Evolutionary conservation across 148 eudicot species (phyloP), one percentile per base, ranked within the genome.

Genomic region (Salicornia ramosissima): DNA sequence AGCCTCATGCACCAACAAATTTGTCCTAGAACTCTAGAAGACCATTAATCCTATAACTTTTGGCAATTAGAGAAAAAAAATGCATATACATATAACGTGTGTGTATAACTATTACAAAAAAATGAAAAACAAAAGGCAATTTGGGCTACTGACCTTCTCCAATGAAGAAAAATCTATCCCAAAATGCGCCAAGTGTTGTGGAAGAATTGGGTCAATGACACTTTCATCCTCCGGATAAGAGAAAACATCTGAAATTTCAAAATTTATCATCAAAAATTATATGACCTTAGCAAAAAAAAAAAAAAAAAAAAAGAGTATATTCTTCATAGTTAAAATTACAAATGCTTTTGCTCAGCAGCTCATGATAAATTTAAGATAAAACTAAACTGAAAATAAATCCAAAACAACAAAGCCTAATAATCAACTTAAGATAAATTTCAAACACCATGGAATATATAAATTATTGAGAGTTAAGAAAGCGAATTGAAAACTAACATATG

Each of bases 221-320:
- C 97, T 84, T 55, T 89, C 96, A 79, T 94, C 98, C 91, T 94
- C 98, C 75, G 90, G 82, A 73, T 94, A 94, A 62, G 96, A 94
- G 83, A 77, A 94, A 79, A 94, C 98, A 75, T 94, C 98, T 94
- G 92, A 79, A 72, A 88, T 80, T 84, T 80, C 92, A 86, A 83
- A 85, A 79, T 67, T 68, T 47, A 65, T 67, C 14, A 50, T 54
- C 52, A 77, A 80, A 73, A 60, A 80, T 73, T 76, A 79, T 54
- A 73, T 66, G 75, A 72, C 67, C 57, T 36, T 47, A 49, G 26
- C 11, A 60, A 50, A 55, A 53, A 3, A 11, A 52, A 34, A 0
- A 8, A 22, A 28, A 13, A 36, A 36, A n/a, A n/a, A n/a, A n/a
- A n/a, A n/a, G n/a, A n/a, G n/a, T n/a, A 24, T 2, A 28, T 1